These are phyloP conservation scores for Neonectria hederae DNA, from an alignment of 2,329 filamentous ascomycete species.

Conservation along the genomic window DNA sequence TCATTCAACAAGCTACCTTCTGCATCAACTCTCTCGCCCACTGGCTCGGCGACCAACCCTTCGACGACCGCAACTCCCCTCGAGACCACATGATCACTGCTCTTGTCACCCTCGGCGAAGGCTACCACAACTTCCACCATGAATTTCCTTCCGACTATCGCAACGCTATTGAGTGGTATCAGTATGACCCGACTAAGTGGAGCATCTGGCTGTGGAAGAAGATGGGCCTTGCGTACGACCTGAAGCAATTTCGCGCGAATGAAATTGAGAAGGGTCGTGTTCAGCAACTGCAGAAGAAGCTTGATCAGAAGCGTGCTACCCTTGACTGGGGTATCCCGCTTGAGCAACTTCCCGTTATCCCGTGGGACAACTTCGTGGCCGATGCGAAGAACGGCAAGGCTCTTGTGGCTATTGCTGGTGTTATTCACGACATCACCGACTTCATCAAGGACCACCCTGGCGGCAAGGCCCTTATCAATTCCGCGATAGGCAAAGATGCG, in stretches of 20 bases:
- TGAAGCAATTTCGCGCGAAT: conserved; percentile 91
- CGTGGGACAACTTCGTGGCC: conserved; percentile 85
- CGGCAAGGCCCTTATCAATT: conserved; percentile 85
- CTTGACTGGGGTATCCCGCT: conserved; percentile 89
- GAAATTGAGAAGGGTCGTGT: conserved; percentile 92
- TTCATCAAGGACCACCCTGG: conserved; percentile 91
- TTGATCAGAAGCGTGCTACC: conserved; percentile 82
- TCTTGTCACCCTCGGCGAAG: conserved; percentile 86
- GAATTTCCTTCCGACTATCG: conserved; percentile 94
- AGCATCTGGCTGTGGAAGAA: conserved; percentile 85
- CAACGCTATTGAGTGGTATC: conserved; percentile 89
- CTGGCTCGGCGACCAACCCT: conserved; percentile 91
- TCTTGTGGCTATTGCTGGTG: conserved; percentile 80
- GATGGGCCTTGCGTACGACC: conserved; percentile 82
- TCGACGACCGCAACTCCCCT: conserved; percentile 91
- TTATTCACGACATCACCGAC: conserved; percentile 83
- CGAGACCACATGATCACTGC: conserved; percentile 89
- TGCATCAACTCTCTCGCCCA: conserved; percentile 92
- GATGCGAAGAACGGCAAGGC: conserved; percentile 80
- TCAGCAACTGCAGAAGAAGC: conserved; percentile 91
- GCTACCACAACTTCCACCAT: conserved; percentile 96
- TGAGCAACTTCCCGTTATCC: conserved; percentile 84
- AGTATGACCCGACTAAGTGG: conserved; percentile 94
- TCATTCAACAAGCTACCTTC: conserved; percentile 92
- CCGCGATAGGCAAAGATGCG: conserved; percentile 85